These are phyloP conservation scores for Cytidiella melzeri DNA, from an alignment of 768 basidiomycete genomes.

Conservation along the genomic window DNA sequence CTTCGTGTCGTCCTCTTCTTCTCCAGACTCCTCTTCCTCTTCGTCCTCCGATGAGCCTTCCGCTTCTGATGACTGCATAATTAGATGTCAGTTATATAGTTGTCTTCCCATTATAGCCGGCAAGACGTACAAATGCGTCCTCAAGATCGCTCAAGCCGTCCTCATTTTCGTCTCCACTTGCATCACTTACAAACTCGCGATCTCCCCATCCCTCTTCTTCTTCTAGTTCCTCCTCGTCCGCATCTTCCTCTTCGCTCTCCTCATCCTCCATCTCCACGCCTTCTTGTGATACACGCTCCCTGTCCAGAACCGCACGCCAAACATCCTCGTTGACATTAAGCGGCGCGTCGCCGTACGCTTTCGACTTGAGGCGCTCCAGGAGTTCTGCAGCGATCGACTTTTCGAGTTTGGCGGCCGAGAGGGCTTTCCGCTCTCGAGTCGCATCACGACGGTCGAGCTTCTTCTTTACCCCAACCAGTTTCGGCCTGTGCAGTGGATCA, in stretches of 20 bases:
- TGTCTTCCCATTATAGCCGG: conserved; percentile 1
- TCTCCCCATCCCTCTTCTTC: conserved; percentile 44
- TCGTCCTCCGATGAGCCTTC: conserved; percentile 29
- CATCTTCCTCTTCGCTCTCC: conserved; percentile 41
- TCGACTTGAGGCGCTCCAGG: conserved; percentile 89
- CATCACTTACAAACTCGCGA: conserved; percentile 55
- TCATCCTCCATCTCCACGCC: conserved; percentile 42
- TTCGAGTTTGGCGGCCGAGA: conserved; percentile 93
- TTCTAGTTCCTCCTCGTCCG: conserved; percentile 48
- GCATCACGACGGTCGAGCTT: conserved; percentile 92
- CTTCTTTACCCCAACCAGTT: conserved; percentile 93
- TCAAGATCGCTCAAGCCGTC: conserved; percentile 60
- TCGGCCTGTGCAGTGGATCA: too few relatives aligned
- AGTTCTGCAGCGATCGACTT: conserved; percentile 94
- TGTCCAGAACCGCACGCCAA: conserved; percentile 88
- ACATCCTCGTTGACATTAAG: conserved; percentile 97
- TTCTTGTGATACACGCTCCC: conserved; percentile 51
- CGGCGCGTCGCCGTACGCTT: conserved; percentile 96
- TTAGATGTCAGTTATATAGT: not conserved
- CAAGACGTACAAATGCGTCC: conserved; percentile 50
- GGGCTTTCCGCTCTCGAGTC: conserved; percentile 90
- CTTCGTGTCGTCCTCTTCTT: conserved; percentile 31
- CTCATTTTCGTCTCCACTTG: conserved; percentile 39
- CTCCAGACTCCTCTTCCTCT: conserved; percentile 35
- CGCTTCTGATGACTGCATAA: not conserved